Evolutionary conservation across 768 basidiomycete species (phyloP), one percentile per base, ranked within the genome.

Genomic region (Omphalotus guepiniiformis): DNA sequence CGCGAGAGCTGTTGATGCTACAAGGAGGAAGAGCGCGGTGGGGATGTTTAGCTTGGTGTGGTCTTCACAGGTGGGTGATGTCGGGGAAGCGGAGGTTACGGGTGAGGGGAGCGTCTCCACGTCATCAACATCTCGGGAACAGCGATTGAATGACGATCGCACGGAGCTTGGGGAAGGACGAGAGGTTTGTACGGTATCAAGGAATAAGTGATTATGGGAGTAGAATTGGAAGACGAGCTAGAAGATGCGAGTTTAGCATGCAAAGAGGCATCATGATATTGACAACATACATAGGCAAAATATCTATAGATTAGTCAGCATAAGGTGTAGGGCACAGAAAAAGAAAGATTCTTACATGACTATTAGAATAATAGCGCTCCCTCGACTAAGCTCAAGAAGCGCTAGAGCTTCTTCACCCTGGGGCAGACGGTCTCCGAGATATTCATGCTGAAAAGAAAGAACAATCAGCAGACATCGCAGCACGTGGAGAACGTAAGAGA

Each of bases 161-260:
- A 34, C 39, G 39, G 32, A 42, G n/a, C n/a, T n/a, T n/a, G n/a
- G n/a, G 47, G 23, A 46, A 12, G 15, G 18, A 35, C 6, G n/a
- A 7, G 43, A 45, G 9, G 27, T 37, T 30, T 8, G 18, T 8
- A 44, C 51, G 18, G 39, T 40, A 27, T 48, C 55, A 29, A 41
- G 39, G 64, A 73, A 74, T 16, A 73, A 57, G 48, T 72, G 66
- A 46, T 68, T 70, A 55, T 78, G 76, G 6, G 76, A 74, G 60
- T 74, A 75, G 62, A 79, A 75, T 55, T 78, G 76, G 63, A 79
- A 78, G 52, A 73, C 59, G 39, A 78, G 65, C 63, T 77, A 37
- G n/a, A 26, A 35, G 16, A 53, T 42, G n/a, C 25, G n/a, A 19
- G n/a, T 21, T 18, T 28, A 50, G 18, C 28, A 13, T 13, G 18